Evolutionary conservation across 2,329 filamentous ascomycete species (phyloP), one percentile per base, ranked within the genome.

Genomic region (Sarocladium strictum): DNA sequence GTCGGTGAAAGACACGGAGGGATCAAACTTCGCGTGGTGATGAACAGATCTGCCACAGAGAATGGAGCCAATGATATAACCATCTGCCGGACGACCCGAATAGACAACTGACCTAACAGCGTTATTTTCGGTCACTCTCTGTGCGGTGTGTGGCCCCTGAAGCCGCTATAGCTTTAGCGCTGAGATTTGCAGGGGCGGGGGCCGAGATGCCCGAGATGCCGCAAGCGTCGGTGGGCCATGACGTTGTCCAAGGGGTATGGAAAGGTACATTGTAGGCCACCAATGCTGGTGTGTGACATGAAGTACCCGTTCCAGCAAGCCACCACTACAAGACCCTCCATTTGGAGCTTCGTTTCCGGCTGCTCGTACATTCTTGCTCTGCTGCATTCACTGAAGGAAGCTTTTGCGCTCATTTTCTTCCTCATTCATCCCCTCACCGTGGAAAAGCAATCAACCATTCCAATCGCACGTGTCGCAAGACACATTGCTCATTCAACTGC

Each of bases 291-390:
- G n/a, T n/a, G n/a, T n/a, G n/a, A n/a, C n/a, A n/a, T n/a, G 27
- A 51, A 35, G 47, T 51, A 51, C 29, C 17, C 24, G 14, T 23
- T 5, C 40, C 40, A 45, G 40, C 40, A n/a, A n/a, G n/a, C n/a
- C n/a, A n/a, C n/a, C n/a, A n/a, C n/a, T n/a, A n/a, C n/a, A n/a
- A n/a, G n/a, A n/a, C 19, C 40, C 21, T 38, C n/a, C 17, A 38
- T 19, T 38, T 47, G 43, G 47, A 51, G 47, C 27, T 51, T 35
- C 29, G 47, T 51, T 51, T 51, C 47, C 47, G 47, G 47, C 17
- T 51, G 21, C 43, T 47, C 43, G 43, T 47, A 47, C 43, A 43
- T 15, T n/a, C n/a, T 47, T n/a, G 24, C n/a, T 3, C 43, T n/a
- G 23, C 43, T 27, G 23, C 24, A n/a, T 27, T 24, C 23, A 17